A percentile compares a stretch with the other conserved stretches of the same genome.
These are phyloP conservation scores for Corinectria fuckeliana DNA, from an alignment of 2,329 filamentous ascomycete genomes.

Conservation along the genomic window DNA sequence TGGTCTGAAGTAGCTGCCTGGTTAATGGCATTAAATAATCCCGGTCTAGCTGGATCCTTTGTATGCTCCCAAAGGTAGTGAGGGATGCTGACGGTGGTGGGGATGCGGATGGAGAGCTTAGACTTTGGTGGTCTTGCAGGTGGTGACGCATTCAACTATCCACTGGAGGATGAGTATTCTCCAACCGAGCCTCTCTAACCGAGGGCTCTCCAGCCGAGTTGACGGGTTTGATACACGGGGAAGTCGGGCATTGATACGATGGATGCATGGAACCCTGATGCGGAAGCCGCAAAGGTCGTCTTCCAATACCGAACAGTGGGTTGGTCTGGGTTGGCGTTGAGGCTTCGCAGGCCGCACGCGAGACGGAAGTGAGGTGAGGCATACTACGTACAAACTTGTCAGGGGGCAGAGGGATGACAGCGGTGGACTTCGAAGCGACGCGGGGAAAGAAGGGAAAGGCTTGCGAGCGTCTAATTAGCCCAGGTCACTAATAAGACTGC, in stretches of 20 bases:
- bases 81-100: neutral
- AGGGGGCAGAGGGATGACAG: no score
- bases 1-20: neutral
- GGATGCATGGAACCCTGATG: neutral
- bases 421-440: constrained; percentile 16
- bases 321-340: constrained; percentile 9
- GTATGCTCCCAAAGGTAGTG: neutral
- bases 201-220: neutral
- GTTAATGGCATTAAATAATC: neutral
- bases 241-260: neutral
- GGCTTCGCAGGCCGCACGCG: constrained; percentile 20
- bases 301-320: constrained; percentile 5
- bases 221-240: neutral
- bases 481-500: constrained; percentile 19
- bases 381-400: no score
- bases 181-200: neutral
- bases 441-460: constrained; percentile 23
- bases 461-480: constrained; percentile 4
- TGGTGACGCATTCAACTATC: neutral
- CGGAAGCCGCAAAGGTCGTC: neutral
- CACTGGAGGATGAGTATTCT: neutral
- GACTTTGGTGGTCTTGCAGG: neutral
- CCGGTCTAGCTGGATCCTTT: neutral
- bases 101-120: neutral
- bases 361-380: constrained; percentile 20